Percentiles rank a stretch among this genome's conserved stretches.
These are phyloP conservation scores for Trypanosoma congolense DNA, from an alignment of 208 protist genomes.

Conservation along the genomic window DNA sequence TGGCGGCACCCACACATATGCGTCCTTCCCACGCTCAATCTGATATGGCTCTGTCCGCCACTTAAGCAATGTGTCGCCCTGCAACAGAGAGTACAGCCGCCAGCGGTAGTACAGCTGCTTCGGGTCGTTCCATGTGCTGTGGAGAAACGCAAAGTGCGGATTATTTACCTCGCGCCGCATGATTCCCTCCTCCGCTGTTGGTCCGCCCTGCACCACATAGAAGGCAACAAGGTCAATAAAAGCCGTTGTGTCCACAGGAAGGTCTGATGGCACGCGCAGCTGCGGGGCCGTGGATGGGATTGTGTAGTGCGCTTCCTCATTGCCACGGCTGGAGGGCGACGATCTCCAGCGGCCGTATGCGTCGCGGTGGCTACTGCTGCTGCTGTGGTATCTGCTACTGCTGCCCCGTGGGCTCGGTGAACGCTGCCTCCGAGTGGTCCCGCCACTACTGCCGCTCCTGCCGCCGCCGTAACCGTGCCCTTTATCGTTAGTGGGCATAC, in stretches of 20 bases:
- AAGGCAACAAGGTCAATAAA: conserved; percentile 69
- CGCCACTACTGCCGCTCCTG: background rate
- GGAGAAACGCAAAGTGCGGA: conserved; percentile 59
- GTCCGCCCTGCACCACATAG: conserved; percentile 59
- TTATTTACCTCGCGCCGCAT: conserved; percentile 63
- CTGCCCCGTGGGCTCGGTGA: conserved; percentile 16
- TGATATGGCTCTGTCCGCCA: conserved; percentile 78
- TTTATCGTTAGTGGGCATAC: background rate
- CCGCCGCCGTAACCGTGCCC: background rate
- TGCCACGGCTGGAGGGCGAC: conserved; percentile 9
- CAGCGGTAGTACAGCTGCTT: conserved; percentile 82
- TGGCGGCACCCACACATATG: conserved; percentile 72
- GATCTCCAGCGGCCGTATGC: background rate
- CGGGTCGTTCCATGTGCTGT: conserved; percentile 39
- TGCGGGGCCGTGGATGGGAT: conserved; percentile 17
- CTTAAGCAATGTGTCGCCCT: conserved; percentile 54
- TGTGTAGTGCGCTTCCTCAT: conserved; percentile 14
- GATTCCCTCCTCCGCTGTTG: conserved; percentile 75
- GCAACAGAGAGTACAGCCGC: conserved; percentile 77
- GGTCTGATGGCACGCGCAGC: conserved; percentile 22
- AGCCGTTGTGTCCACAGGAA: conserved; percentile 48
- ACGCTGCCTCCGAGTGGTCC: conserved; percentile 3
- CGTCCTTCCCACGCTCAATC: conserved; percentile 45
- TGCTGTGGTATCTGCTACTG: background rate
- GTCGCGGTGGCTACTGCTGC: background rate